Conservation (phyloP, 805 yeast genomes). For the Candida xyloterini region DNA sequence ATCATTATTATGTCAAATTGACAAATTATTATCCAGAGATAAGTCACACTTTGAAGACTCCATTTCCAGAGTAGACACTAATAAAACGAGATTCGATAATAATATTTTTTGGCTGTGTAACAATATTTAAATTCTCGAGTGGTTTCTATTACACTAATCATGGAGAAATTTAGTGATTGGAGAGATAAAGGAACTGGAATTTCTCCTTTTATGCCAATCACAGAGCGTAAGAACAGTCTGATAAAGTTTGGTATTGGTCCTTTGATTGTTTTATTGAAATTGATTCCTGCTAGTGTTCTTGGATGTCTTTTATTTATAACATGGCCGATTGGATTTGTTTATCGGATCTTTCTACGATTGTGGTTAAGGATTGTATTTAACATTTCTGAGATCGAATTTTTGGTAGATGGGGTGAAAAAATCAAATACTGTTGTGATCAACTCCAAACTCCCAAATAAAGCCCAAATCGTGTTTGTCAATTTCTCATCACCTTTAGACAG, state of each 20-base stretch:
- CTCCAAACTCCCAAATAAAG: slow-evolving; percentile 35
- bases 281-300: slow-evolving; percentile 29
- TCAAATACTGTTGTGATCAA: slow-evolving; percentile 36
- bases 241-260: slow-evolving; percentile 17
- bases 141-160: slow-evolving; percentile 21
- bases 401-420: slow-evolving; percentile 50
- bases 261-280: slow-evolving; percentile 23
- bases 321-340: slow-evolving; percentile 13
- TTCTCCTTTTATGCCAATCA: slow-evolving; percentile 74
- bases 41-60: slow-evolving; percentile 28
- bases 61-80: slow-evolving; percentile 32
- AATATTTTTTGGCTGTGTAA: too few relatives aligned
- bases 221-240: slow-evolving; percentile 23
- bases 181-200: slow-evolving; percentile 93
- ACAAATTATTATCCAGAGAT: slow-evolving; percentile 32
- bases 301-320: slow-evolving; percentile 10
- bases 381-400: slow-evolving; percentile 27
- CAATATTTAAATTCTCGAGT: too few relatives aligned
- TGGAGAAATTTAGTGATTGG: slow-evolving; percentile 85
- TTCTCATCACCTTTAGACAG: slow-evolving; percentile 60
- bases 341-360: slow-evolving; percentile 16
- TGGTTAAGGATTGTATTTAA: slow-evolving; percentile 35
- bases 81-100: too few relatives aligned
- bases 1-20: slow-evolving; percentile 40
- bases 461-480: slow-evolving; percentile 55